phyloP scores from a whole-genome alignment of 2,329 filamentous ascomycete species.

The Calonectria pteridis region DNA sequence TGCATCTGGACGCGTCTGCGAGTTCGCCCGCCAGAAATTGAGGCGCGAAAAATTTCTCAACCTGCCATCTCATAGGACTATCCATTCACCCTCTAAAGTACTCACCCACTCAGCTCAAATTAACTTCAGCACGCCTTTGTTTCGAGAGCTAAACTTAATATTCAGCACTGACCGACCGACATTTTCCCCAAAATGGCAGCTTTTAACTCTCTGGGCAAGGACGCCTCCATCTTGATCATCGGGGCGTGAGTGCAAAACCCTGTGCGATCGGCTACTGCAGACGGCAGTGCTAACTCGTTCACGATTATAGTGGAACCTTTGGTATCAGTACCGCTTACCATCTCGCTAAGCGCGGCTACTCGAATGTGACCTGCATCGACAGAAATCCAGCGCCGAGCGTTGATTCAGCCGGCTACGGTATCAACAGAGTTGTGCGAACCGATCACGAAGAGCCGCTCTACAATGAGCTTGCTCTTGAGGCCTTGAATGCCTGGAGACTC shows the following conservation, averaged over 20 bases:
- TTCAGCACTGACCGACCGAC: neutral
- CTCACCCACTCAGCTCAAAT: neutral
- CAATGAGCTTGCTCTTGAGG: slow-evolving; percentile 16
- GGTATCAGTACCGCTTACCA: slow-evolving; percentile 27
- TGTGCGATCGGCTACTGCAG: neutral
- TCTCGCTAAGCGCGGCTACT: slow-evolving; percentile 30
- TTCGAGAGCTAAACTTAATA: neutral
- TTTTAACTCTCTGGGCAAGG: neutral
- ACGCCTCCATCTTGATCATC: slow-evolving; percentile 20
- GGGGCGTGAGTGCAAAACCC: slow-evolving; percentile 13
- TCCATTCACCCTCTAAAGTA: neutral
- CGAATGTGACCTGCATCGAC: slow-evolving; percentile 33
- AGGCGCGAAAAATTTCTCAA: neutral
- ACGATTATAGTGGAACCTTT: slow-evolving; percentile 18
- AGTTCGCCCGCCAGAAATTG: neutral
- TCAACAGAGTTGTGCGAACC: slow-evolving; percentile 30
- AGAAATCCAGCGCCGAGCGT: slow-evolving; percentile 32
- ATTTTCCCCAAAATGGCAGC: neutral
- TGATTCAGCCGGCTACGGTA: slow-evolving; percentile 34
- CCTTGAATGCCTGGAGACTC: slow-evolving; percentile 20
- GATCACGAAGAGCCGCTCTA: slow-evolving; percentile 29
- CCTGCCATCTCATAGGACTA: neutral
- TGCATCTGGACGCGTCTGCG: neutral
- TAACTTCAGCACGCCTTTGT: neutral
- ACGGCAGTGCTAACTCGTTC: neutral